Percentiles rank a stretch among this genome's conserved stretches.
These are phyloP conservation scores for Lithocarpus polystachyus DNA, from an alignment of 306 rosid genomes.

Conservation along the genomic window DNA sequence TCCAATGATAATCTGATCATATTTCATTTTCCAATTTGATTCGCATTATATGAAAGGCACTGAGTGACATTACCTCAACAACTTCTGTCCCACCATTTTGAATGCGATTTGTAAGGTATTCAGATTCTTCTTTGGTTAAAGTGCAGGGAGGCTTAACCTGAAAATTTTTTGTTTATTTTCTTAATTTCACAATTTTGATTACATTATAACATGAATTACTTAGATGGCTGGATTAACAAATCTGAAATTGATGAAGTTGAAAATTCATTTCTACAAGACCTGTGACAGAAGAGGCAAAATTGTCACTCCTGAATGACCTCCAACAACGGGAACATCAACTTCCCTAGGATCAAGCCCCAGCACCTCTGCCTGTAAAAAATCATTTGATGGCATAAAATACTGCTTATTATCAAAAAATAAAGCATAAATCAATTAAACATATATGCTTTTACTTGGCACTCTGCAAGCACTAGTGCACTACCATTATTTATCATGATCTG, in stretches of 20 bases:
- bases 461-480: too few relatives aligned
- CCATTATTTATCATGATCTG: too few relatives aligned
- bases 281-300: slow-evolving; percentile 94
- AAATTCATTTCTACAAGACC: slow-evolving; percentile 33
- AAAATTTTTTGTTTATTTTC: background rate
- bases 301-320: slow-evolving; percentile 95
- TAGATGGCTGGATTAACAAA: too few relatives aligned
- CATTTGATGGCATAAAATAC: too few relatives aligned
- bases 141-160: slow-evolving; percentile 95
- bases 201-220: too few relatives aligned
- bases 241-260: too few relatives aligned
- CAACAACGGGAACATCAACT: slow-evolving; percentile 95
- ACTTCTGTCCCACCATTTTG: slow-evolving; percentile 99
- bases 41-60: too few relatives aligned
- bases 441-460: too few relatives aligned
- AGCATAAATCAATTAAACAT: too few relatives aligned
- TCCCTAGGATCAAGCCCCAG: slow-evolving; percentile 94
- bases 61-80: slow-evolving; percentile 59
- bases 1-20: background rate
- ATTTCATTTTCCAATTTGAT: too few relatives aligned
- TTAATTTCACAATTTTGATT: too few relatives aligned
- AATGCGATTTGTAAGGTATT: slow-evolving; percentile 81
- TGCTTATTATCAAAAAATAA: too few relatives aligned
- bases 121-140: slow-evolving; percentile 68
- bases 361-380: slow-evolving; percentile 70